Evolutionary conservation across 345 rosid species (phyloP).

Genomic region (Firmiana major): DNA sequence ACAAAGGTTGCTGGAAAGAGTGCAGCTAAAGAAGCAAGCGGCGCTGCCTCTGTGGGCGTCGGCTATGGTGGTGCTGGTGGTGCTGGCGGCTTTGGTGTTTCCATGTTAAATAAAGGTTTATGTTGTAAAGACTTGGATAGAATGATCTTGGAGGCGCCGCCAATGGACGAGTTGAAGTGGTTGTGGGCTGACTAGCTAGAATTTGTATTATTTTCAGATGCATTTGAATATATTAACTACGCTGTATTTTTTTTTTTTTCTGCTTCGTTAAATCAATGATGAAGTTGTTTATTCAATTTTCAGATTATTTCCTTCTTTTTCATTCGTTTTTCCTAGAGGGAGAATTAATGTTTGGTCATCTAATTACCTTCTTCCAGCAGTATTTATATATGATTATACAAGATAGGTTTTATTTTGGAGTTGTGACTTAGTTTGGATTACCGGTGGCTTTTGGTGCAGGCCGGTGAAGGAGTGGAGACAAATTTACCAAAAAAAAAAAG

Average conservation of each 20-base stretch:
- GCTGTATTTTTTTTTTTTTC: neutral
- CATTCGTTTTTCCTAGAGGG: neutral
- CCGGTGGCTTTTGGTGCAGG: too few relatives aligned
- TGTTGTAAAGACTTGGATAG: slow-evolving; percentile 32
- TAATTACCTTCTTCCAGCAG: neutral
- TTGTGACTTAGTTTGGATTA: too few relatives aligned
- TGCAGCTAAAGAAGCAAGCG: neutral
- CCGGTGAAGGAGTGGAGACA: too few relatives aligned
- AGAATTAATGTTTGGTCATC: neutral
- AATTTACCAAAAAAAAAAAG: too few relatives aligned
- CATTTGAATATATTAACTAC: neutral
- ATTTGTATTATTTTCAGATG: neutral
- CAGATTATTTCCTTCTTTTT: neutral
- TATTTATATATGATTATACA: too few relatives aligned
- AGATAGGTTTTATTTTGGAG: neutral
- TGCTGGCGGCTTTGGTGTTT: neutral
- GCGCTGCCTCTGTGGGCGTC: neutral
- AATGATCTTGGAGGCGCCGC: slow-evolving; percentile 31
- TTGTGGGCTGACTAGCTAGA: slow-evolving; percentile 12
- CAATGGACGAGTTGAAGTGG: slow-evolving; percentile 27
- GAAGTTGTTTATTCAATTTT: neutral
- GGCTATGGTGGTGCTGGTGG: too few relatives aligned
- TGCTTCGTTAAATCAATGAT: neutral
- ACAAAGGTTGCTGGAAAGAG: neutral
- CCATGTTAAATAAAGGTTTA: slow-evolving; percentile 21